A percentile compares a stretch with the other conserved stretches of the same genome.
phyloP scores from a whole-genome alignment of 1,139 yeast genomes.

The Yamadazyma dendronema region DNA sequence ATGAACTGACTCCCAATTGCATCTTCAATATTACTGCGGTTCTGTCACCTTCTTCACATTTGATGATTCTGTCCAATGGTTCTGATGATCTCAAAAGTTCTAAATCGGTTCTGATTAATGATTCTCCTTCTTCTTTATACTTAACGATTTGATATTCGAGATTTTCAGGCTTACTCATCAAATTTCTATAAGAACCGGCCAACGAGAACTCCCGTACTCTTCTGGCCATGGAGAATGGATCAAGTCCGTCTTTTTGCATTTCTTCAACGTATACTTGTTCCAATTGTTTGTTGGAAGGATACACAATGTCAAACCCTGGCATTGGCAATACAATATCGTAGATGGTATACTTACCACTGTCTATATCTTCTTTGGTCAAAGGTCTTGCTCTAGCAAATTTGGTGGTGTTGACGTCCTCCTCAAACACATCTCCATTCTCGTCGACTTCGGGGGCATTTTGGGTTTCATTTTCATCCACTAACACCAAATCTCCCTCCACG shows the following conservation, averaged over 20 bases:
- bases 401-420: slow-evolving; percentile 62
- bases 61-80: slow-evolving; percentile 24
- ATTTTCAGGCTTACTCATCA: slow-evolving; percentile 66
- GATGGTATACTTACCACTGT: slow-evolving; percentile 57
- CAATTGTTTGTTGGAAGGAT: slow-evolving; percentile 69
- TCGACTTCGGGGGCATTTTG: slow-evolving; percentile 26
- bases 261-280: slow-evolving; percentile 62
- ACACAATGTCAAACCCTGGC: slow-evolving; percentile 87
- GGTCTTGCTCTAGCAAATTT: slow-evolving; percentile 62
- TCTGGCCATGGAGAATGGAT: slow-evolving; percentile 82
- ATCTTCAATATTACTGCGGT: slow-evolving; percentile 73
- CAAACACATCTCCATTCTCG: slow-evolving; percentile 49
- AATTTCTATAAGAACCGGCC: slow-evolving; percentile 82
- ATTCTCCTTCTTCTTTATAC: slow-evolving; percentile 63
- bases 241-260: slow-evolving; percentile 80
- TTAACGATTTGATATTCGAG: slow-evolving; percentile 63
- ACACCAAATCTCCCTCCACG: slow-evolving; percentile 83
- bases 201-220: slow-evolving; percentile 85
- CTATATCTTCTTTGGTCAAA: slow-evolving; percentile 72
- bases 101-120: slow-evolving; percentile 77
- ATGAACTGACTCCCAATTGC: slow-evolving; percentile 82
- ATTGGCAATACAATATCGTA: slow-evolving; percentile 88
- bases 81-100: slow-evolving; percentile 54
- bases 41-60: slow-evolving; percentile 37
- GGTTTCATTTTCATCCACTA: slow-evolving; percentile 24